Base-by-base conservation (phyloP, 345 rosid species). In the Passiflora organensis region DNA sequence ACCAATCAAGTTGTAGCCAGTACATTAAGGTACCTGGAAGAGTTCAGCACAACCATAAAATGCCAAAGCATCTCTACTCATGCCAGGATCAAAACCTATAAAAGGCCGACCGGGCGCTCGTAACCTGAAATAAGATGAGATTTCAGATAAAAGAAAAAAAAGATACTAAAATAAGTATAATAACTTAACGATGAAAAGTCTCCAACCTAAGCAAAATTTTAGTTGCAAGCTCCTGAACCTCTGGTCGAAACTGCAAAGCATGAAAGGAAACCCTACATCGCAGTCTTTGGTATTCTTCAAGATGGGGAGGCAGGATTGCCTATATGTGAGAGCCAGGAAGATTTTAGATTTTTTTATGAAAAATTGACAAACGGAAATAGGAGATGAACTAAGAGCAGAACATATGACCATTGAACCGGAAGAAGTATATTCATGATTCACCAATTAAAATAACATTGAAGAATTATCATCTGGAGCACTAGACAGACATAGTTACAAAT, bases 41-140 rank as follows among this genome's bases (percentile, higher is more conserved):
- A 93, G 84, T 74, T 93, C 99, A 43, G 96, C 88, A 70, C 96
- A 93, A 53, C 99, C 96, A 68, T 88, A 74, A 69, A 80, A 93
- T 16, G 99, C 99, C 61, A 93, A 80, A 58, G 95, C 91, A 71
- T 93, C 99, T 74, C 96, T 78, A 13, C 91, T 86, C 99, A 93
- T 78, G 52, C 89, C 99, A 43, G 96, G 96, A 78, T 93, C 94
- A 72, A 69, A 93, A n/a, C 91, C 99, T 71, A 93, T 83, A 72
- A 81, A 88, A 43, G 94, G 99, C 39, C 82, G 66, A 23, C 95
- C 95, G 65, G 84, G 77, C 67, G 99, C 89, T 44, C 81, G 74
- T 47, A 93, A 76, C 77, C 97, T 87, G 56, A 55, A 67, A 58
- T 12, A 63, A 22, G 28, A 21, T 32, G 25, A 48, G 48, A 39